A percentile compares a stretch with the other conserved stretches of the same genome.
Conservation (phyloP, 148 eudicot genomes). For the Rhododendron ferrugineum region DNA sequence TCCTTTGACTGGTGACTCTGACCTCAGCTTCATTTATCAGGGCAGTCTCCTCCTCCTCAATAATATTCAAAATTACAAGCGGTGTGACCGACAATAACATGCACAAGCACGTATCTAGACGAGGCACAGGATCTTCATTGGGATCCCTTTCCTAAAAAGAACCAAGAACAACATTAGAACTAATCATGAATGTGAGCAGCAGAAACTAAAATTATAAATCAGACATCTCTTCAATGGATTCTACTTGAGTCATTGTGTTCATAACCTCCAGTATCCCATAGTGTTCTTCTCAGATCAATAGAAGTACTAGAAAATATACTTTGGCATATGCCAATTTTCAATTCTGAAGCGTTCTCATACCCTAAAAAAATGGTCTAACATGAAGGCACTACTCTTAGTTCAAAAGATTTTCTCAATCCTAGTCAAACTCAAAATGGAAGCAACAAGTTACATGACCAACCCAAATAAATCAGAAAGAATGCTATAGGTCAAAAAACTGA, state of each 20-base stretch:
- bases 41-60: slow-evolving; percentile 68
- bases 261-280: not conserved
- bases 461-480: not conserved
- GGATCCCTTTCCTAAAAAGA: slow-evolving; percentile 74
- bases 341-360: not conserved
- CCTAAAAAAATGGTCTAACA: not conserved
- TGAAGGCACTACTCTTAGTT: not conserved
- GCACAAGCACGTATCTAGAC: slow-evolving; percentile 89
- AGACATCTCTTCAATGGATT: not conserved
- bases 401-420: slow-evolving; percentile 1
- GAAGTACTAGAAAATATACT: not conserved
- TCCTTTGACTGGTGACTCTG: slow-evolving; percentile 21
- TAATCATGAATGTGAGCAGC: slow-evolving; percentile 2
- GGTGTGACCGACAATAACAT: slow-evolving; percentile 64
- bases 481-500: not conserved
- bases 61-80: slow-evolving; percentile 59
- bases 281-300: not conserved
- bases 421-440: not conserved
- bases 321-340: not conserved
- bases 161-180: slow-evolving; percentile 11
- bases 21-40: slow-evolving; percentile 30
- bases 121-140: slow-evolving; percentile 92
- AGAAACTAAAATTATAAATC: not conserved
- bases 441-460: not conserved
- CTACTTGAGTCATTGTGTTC: not conserved